These are phyloP conservation scores for Exophiala xenobiotica DNA, from an alignment of 2,329 filamentous ascomycete genomes.

Conservation along the genomic window DNA sequence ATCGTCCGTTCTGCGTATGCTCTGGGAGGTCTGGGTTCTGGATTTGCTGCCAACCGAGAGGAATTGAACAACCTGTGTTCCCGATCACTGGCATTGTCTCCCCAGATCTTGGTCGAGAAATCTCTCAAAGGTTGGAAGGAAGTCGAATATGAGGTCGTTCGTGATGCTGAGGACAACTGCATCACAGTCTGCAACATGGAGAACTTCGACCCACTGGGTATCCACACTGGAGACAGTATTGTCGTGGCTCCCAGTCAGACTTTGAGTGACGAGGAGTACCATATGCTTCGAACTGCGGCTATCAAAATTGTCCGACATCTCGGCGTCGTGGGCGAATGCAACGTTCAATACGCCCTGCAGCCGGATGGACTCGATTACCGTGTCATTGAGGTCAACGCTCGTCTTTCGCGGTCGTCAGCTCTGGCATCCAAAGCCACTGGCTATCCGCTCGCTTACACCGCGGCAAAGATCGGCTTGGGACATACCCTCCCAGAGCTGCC, in stretches of 20 bases:
- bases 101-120: constrained; percentile 97
- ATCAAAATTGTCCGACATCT: constrained; percentile 98
- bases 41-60: constrained; percentile 90
- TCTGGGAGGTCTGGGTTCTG: constrained; percentile 90
- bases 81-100: constrained; percentile 85
- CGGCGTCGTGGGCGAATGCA: constrained; percentile 96
- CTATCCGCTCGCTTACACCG: constrained; percentile 94
- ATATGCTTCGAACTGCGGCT: constrained; percentile 95
- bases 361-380: constrained; percentile 96
- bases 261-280: constrained; percentile 95
- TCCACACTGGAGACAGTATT: constrained; percentile 98
- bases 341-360: constrained; percentile 95
- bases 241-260: constrained; percentile 97
- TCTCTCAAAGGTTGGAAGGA: constrained; percentile 99
- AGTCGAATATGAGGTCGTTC: constrained; percentile 96
- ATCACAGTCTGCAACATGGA: constrained; percentile 99
- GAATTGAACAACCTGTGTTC: constrained; percentile 93
- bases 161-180: constrained; percentile 96
- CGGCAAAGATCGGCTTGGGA: constrained; percentile 95
- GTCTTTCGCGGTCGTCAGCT: constrained; percentile 94
- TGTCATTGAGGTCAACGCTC: constrained; percentile 98
- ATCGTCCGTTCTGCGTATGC: constrained; percentile 97
- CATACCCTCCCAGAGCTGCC: constrained; percentile 93
- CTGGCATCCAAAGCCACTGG: constrained; percentile 97
- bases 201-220: constrained; percentile 96